phyloP scores from a whole-genome alignment of 306 rosid genomes.

The Delonix regia region DNA sequence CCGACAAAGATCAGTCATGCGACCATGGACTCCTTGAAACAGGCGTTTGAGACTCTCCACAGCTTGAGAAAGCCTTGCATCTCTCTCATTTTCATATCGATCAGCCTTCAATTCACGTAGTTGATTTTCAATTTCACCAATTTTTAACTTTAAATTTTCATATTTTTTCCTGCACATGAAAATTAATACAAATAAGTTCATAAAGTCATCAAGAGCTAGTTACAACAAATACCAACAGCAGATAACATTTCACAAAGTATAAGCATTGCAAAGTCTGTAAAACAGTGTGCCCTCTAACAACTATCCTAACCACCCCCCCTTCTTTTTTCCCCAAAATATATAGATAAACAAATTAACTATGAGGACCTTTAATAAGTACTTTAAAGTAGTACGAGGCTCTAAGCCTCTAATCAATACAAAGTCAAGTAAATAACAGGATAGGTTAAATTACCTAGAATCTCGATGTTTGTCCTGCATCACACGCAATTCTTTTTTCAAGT shows the following conservation, averaged over 20 bases:
- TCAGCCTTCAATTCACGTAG: conserved; percentile 95
- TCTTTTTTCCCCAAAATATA: not conserved
- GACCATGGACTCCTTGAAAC: conserved; percentile 97
- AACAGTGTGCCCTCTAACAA: not conserved
- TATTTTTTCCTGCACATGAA: conserved; percentile 68
- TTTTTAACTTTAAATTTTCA: conserved; percentile 70
- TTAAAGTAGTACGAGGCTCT: not conserved
- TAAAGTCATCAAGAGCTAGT: not conserved
- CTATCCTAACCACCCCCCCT: not conserved
- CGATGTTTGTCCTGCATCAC: conserved; percentile 75
- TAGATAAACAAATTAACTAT: not conserved
- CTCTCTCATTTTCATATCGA: conserved; percentile 96
- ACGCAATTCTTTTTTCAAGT: conserved; percentile 67
- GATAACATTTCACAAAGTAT: conserved; percentile 20
- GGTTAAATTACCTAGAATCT: conserved; percentile 67
- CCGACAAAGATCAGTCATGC: conserved; percentile 98
- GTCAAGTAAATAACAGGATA: not conserved
- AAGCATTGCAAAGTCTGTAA: not conserved
- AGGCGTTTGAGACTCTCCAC: conserved; percentile 96
- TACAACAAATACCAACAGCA: not conserved
- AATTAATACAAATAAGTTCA: not conserved
- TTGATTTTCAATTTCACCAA: conserved; percentile 83
- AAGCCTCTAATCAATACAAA: not conserved
- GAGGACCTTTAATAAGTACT: not conserved
- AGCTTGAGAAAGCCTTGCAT: conserved; percentile 90